Percentiles rank a stretch among this genome's conserved stretches.
Evolutionary conservation across 2,329 filamentous ascomycete species (phyloP).

Genomic region (Claviceps sorghi): DNA sequence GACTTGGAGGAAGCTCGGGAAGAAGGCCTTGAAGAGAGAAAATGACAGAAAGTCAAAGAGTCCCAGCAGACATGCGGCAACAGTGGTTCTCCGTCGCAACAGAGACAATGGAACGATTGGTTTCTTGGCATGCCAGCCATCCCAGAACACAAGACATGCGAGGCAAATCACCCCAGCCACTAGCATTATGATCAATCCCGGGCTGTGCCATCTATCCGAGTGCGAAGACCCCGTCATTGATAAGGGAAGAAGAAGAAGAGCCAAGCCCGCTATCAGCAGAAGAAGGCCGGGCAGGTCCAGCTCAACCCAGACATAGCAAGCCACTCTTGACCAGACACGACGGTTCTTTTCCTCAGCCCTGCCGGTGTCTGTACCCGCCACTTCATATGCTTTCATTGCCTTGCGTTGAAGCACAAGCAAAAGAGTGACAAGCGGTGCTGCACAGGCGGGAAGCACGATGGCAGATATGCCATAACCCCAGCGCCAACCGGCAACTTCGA

Average conservation of each 20-base stretch:
- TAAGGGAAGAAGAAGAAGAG: constrained; percentile 20
- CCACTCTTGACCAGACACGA: constrained; percentile 9
- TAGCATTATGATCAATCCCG: constrained; percentile 22
- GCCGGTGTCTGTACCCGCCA: background rate
- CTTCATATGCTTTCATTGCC: constrained; percentile 11
- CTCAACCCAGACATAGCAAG: constrained; percentile 15
- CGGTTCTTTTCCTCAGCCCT: constrained; percentile 6
- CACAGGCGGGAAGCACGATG: constrained; percentile 21
- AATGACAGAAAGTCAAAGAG: constrained; percentile 24
- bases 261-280: constrained; percentile 19
- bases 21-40: constrained; percentile 23
- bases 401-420: constrained; percentile 19
- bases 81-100: constrained; percentile 21
- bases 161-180: constrained; percentile 16
- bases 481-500: constrained; percentile 23
- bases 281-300: constrained; percentile 21
- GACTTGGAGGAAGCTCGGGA: constrained; percentile 26
- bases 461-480: constrained; percentile 29
- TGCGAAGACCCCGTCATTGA: constrained; percentile 23
- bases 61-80: constrained; percentile 21
- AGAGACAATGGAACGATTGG: constrained; percentile 25
- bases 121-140: constrained; percentile 20
- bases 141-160: constrained; percentile 20
- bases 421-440: constrained; percentile 17
- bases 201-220: constrained; percentile 16